Conservation (phyloP, 345 rosid species). For the Dovyalis caffra region DNA sequence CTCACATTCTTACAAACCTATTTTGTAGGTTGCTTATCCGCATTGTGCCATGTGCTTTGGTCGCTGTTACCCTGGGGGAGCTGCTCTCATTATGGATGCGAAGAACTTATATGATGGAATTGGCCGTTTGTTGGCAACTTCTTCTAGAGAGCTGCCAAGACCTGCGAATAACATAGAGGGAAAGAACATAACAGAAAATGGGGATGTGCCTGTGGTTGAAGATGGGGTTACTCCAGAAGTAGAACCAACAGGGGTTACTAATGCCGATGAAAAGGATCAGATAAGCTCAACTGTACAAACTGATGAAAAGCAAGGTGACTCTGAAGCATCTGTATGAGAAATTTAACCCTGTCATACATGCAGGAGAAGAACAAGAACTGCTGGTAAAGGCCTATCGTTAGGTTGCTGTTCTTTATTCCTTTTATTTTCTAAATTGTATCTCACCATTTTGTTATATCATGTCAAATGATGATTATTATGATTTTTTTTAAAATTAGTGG, state of each 20-base stretch:
- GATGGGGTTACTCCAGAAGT: slow-evolving; percentile 46
- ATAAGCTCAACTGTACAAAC: slow-evolving; percentile 16
- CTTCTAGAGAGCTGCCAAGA: slow-evolving; percentile 58
- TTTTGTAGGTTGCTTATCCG: slow-evolving; percentile 70
- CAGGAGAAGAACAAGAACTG: not conserved
- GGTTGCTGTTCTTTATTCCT: slow-evolving; percentile 16
- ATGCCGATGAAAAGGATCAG: slow-evolving; percentile 29
- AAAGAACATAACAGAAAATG: slow-evolving; percentile 43
- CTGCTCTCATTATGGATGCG: slow-evolving; percentile 66
- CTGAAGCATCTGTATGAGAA: slow-evolving; percentile 12
- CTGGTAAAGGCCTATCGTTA: not conserved
- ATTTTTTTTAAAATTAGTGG: not conserved
- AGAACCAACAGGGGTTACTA: slow-evolving; percentile 30
- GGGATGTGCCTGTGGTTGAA: slow-evolving; percentile 32
- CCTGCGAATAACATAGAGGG: slow-evolving; percentile 36
- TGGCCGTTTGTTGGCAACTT: slow-evolving; percentile 47
- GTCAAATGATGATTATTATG: not conserved
- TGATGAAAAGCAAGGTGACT: slow-evolving; percentile 27
- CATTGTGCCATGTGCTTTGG: slow-evolving; percentile 88
- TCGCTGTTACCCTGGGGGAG: slow-evolving; percentile 89
- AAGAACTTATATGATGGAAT: slow-evolving; percentile 66
- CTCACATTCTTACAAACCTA: slow-evolving; percentile 7
- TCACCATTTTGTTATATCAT: not conserved
- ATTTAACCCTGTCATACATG: not conserved
- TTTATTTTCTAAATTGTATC: not conserved